Base-by-base conservation (phyloP, 768 basidiomycete genomes). In the Suillus weaverae region DNA sequence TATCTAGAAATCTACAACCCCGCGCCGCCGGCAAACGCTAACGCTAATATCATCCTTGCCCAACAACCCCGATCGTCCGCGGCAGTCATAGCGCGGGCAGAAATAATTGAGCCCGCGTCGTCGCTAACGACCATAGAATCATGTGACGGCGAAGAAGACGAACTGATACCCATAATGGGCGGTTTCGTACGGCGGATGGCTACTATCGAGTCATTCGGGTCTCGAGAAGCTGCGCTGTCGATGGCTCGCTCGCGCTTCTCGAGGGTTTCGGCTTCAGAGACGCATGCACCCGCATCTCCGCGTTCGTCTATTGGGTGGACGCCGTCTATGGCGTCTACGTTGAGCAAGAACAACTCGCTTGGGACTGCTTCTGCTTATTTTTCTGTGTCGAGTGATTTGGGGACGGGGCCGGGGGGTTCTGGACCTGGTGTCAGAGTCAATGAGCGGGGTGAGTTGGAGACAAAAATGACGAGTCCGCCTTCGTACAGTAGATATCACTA, bases 141-240 rank as follows among this genome's bases (percentile, higher is more conserved):
- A 8, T 13, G 30, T 22, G 39, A 51, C 7, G 44, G 18, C 16
- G 76, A 74, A 56, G 74, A 73, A 68, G 74, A 75, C 32, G 74
- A 72, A 35, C 74, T 83, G 61, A 78, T 91, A 36, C 82, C 81
- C 7, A 81, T 92, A 57, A 77, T 93, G 62, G 89, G 90, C 61
- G 80, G 83, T 30, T 84, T 81, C 69, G 82, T 92, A 51, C 81
- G 84, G 60, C 88, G 91, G 44, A 91, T 93, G 91, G 87, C 90
- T 22, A 92, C 91, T 35, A 92, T 92, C 66, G 90, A 92, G 73
- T 87, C 86, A 50, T 81, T 92, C 73, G 90, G 89, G 46, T 89
- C 88, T 20, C 82, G 84, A 60, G 91, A 93, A 70, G 73, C 66
- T 41, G 66, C 65, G 14, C 53, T 69, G 54, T 61, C 67, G 46